Percentiles rank a stretch among this genome's conserved stretches.
These are phyloP conservation scores for Boletus vinaceobasis DNA, from an alignment of 768 basidiomycete genomes.

Conservation along the genomic window DNA sequence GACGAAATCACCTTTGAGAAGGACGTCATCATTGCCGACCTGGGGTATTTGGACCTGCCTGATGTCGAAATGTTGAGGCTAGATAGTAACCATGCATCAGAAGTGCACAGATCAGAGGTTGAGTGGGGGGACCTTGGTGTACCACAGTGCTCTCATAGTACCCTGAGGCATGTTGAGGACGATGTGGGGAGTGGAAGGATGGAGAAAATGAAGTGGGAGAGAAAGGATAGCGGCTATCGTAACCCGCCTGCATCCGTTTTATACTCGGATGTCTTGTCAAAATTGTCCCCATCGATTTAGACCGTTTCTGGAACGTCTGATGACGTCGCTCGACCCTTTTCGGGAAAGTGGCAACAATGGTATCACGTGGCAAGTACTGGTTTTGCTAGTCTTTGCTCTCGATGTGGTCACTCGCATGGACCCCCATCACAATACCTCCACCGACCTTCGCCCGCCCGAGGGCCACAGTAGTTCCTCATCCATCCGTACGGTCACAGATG, in stretches of 20 bases:
- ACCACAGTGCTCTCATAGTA: constrained; percentile 76
- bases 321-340: constrained; percentile 25
- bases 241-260: constrained; percentile 12
- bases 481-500: constrained; percentile 40
- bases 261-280: constrained; percentile 17
- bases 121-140: constrained; percentile 48
- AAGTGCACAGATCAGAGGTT: neutral
- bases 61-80: constrained; percentile 68
- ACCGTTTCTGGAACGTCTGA: constrained; percentile 20
- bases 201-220: constrained; percentile 2
- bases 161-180: constrained; percentile 46
- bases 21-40: constrained; percentile 64
- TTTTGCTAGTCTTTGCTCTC: too few relatives aligned
- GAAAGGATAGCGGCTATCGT: neutral
- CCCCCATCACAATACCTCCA: neutral
- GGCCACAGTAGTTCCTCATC: neutral
- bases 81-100: constrained; percentile 15
- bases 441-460: neutral
- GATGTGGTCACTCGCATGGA: too few relatives aligned
- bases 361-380: constrained; percentile 11
- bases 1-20: constrained; percentile 58
- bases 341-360: neutral
- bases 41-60: constrained; percentile 65
- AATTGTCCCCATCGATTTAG: neutral
- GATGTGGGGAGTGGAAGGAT: neutral